Percentiles rank a stretch among this genome's conserved stretches.
phyloP scores from a whole-genome alignment of 331 rosid genomes.

The Telfairia occidentalis region DNA sequence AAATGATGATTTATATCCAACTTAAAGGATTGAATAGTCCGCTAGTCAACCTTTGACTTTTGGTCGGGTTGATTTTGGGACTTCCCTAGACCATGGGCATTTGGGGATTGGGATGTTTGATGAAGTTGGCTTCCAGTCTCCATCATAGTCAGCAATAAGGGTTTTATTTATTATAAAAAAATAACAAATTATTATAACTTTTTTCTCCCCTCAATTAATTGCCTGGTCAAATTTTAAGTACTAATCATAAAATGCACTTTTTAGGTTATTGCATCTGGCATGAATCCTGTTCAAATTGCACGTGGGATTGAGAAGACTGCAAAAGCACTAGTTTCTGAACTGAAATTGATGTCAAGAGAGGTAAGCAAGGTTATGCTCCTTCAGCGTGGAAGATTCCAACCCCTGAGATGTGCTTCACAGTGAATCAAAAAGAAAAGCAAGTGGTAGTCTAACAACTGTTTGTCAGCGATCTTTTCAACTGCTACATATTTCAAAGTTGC shows the following conservation, averaged over 20 bases:
- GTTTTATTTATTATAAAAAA: not conserved
- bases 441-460: not conserved
- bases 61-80: not conserved
- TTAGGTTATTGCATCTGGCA: slow-evolving; percentile 80
- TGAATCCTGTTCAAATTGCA: slow-evolving; percentile 85
- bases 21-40: not conserved
- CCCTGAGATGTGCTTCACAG: not conserved
- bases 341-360: slow-evolving; percentile 67
- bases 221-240: not conserved
- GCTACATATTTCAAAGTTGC: slow-evolving; percentile 14
- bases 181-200: no score
- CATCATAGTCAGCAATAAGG: not conserved
- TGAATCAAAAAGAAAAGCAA: not conserved
- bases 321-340: slow-evolving; percentile 68
- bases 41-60: not conserved
- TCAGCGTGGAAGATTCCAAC: not conserved
- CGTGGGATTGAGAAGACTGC: slow-evolving; percentile 90
- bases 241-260: slow-evolving; percentile 9
- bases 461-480: not conserved
- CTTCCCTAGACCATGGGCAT: not conserved
- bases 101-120: not conserved
- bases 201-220: not conserved
- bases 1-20: not conserved
- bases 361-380: slow-evolving; percentile 21
- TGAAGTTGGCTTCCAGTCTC: not conserved